phyloP scores from a whole-genome alignment of 2,329 filamentous ascomycete species.

The Blastomyces gilchristii region DNA sequence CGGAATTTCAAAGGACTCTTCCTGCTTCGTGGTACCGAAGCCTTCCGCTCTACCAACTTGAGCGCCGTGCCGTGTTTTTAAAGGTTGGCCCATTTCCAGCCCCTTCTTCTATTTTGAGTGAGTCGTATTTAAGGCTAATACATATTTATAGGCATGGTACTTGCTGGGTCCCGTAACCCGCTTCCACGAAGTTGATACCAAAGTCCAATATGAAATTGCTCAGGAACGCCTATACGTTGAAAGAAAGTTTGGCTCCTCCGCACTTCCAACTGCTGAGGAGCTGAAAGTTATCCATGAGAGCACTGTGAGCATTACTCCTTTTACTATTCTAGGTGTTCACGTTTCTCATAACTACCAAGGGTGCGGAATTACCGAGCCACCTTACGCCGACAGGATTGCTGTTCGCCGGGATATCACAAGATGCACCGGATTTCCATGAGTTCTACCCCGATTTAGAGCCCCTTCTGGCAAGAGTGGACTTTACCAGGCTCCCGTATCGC shows the following conservation, averaged over 20 bases:
- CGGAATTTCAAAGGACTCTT: slow-evolving; percentile 33
- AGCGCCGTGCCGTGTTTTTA: slow-evolving; percentile 41
- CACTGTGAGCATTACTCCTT: slow-evolving; percentile 20
- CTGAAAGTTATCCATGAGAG: slow-evolving; percentile 31
- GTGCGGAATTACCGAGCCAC: slow-evolving; percentile 27
- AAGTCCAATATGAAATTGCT: slow-evolving; percentile 42
- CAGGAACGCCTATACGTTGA: slow-evolving; percentile 35
- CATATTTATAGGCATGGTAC: slow-evolving; percentile 39
- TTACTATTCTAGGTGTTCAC: background rate
- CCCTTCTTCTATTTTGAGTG: background rate
- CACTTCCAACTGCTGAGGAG: slow-evolving; percentile 25
- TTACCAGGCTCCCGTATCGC: slow-evolving; percentile 44
- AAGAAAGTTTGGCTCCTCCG: slow-evolving; percentile 24
- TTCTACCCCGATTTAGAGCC: slow-evolving; percentile 45
- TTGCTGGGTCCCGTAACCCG: slow-evolving; percentile 44
- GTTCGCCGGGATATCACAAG: slow-evolving; percentile 42
- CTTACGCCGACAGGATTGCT: slow-evolving; percentile 45
- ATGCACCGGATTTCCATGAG: slow-evolving; percentile 42
- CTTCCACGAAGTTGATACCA: slow-evolving; percentile 34
- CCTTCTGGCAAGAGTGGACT: slow-evolving; percentile 42
- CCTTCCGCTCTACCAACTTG: slow-evolving; percentile 40
- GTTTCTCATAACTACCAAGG: slow-evolving; percentile 14
- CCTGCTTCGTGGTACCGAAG: slow-evolving; percentile 47
- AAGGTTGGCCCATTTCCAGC: slow-evolving; percentile 27
- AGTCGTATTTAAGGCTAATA: slow-evolving; percentile 9